phyloP scores from a whole-genome alignment of 139 green algal species.

The Ettlia oleoabundans region DNA sequence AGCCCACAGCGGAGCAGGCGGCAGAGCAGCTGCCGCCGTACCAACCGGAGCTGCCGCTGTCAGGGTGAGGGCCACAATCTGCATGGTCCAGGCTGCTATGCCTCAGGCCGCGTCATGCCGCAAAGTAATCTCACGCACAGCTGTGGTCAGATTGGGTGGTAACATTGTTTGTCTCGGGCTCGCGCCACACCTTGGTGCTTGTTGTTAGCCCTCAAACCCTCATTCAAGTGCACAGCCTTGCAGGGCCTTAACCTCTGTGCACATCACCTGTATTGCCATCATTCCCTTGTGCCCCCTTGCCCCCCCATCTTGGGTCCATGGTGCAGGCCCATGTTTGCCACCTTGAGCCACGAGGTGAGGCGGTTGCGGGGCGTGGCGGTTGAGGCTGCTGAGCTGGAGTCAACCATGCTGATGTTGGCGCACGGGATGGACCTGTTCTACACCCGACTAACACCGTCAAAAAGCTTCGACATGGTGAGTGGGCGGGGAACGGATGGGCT shows the following conservation, averaged over 20 bases:
- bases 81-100: background rate
- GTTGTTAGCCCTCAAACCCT: too few species aligned
- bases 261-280: background rate
- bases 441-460: constrained; percentile 78
- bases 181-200: background rate
- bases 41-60: constrained; percentile 68
- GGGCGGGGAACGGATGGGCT: background rate
- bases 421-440: constrained; percentile 84
- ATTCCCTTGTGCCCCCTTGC: background rate
- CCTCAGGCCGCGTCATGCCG: background rate
- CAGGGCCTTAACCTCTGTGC: background rate
- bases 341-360: constrained; percentile 60
- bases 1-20: constrained; percentile 72
- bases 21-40: constrained; percentile 92
- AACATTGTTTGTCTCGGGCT: too few species aligned
- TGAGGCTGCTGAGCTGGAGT: constrained; percentile 82
- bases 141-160: too few species aligned
- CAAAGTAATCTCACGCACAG: too few species aligned
- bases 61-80: constrained; percentile 21
- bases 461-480: background rate
- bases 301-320: too few species aligned
- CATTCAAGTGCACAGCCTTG: too few species aligned
- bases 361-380: constrained; percentile 51
- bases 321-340: constrained; percentile 54
- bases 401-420: constrained; percentile 77